Evolutionary conservation across 768 basidiomycete species (phyloP).

Genomic region (Tulasnella sp.): DNA sequence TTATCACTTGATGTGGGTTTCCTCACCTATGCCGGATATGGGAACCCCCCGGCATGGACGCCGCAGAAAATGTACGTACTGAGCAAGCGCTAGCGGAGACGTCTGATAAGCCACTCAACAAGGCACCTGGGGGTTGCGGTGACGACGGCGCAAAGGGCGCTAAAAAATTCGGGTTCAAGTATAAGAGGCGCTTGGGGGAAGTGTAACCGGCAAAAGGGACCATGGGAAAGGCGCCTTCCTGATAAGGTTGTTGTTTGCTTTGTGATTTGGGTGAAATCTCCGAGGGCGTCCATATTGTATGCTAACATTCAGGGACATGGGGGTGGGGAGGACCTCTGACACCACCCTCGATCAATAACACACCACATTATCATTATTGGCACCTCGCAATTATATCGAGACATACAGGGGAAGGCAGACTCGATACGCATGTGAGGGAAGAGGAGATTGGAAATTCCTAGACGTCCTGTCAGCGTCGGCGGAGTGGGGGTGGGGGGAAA

Average conservation of each 20-base stretch:
- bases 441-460: too few species aligned
- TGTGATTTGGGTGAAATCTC: background rate
- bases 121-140: background rate
- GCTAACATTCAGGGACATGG: background rate
- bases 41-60: too few species aligned
- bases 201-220: background rate
- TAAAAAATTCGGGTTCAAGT: background rate
- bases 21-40: too few species aligned
- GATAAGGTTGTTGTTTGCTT: background rate
- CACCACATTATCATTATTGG: too few species aligned
- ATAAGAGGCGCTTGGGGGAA: background rate
- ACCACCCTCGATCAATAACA: background rate
- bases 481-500: too few species aligned
- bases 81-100: background rate
- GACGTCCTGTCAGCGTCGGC: too few species aligned
- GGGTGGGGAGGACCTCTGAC: background rate
- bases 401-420: too few species aligned
- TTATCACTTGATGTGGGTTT: too few species aligned
- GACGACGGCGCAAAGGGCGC: background rate
- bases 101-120: background rate
- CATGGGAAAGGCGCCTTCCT: too few species aligned
- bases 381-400: too few species aligned
- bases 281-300: too few species aligned
- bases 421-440: too few species aligned
- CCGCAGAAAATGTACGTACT: background rate